Percentiles rank a stretch among this genome's conserved stretches.
Conservation (phyloP, 164 flowering plant species). For the Aristolochia fimbriata region DNA sequence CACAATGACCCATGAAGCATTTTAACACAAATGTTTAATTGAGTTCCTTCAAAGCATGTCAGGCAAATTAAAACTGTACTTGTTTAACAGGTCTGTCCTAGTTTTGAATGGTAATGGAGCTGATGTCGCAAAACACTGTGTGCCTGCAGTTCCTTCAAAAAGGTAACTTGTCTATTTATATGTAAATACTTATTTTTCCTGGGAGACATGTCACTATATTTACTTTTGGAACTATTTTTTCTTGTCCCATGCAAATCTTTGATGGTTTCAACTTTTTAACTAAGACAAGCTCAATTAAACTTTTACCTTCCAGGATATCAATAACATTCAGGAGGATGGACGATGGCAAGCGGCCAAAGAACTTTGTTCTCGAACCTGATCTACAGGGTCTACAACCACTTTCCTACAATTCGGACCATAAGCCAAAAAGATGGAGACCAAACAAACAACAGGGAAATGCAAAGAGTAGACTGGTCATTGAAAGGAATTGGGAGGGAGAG, state of each 20-base stretch:
- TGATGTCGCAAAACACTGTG: conserved; percentile 90
- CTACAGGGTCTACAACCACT: conserved; percentile 68
- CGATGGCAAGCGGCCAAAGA: conserved; percentile 50
- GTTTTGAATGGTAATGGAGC: conserved; percentile 91
- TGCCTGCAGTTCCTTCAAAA: conserved; percentile 84
- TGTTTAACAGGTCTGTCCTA: conserved; percentile 62
- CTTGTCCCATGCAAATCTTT: no score
- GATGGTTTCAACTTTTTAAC: no score
- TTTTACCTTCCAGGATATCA: conserved; percentile 51
- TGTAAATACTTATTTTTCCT: no score
- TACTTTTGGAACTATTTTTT: no score
- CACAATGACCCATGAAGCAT: no score
- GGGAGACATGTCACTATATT: no score
- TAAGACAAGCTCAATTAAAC: not conserved
- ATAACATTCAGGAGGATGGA: conserved; percentile 94
- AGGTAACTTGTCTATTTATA: conserved; percentile 29
- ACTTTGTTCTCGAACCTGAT: conserved; percentile 61
- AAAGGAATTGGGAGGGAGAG: conserved; percentile 8
- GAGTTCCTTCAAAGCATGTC: no score
- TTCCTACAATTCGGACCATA: conserved; percentile 26
- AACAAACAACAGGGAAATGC: conserved; percentile 13
- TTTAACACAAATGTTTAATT: no score
- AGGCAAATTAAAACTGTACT: not conserved
- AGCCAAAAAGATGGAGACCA: conserved; percentile 14
- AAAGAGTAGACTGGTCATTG: conserved; percentile 14